Percentiles rank a stretch among this genome's conserved stretches.
Evolutionary conservation across 352 stramenopile genomes (phyloP).

Genomic region (Globisporangium alternatum): DNA sequence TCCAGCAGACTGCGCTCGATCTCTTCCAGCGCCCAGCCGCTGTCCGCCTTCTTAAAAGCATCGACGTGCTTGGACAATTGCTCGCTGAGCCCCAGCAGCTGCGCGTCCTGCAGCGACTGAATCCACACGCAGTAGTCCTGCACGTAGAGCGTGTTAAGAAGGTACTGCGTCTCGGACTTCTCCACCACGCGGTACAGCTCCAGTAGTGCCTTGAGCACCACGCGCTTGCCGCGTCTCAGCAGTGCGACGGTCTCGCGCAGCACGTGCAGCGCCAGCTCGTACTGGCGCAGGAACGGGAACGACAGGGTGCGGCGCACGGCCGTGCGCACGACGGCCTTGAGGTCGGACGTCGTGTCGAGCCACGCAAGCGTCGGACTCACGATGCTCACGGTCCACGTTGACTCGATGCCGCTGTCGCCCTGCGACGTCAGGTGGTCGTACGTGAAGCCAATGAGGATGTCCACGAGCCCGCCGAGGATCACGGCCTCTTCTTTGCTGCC

Average conservation of each 20-base stretch:
- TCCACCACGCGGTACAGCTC: conserved; percentile 91
- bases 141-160: conserved; percentile 95
- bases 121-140: conserved; percentile 92
- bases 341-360: conserved; percentile 82
- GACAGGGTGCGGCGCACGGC: conserved; percentile 90
- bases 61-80: conserved; percentile 28
- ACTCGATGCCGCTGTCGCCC: conserved; percentile 95
- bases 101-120: conserved; percentile 57
- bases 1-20: conserved; percentile 63
- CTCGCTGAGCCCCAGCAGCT: conserved; percentile 33
- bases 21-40: conserved; percentile 72
- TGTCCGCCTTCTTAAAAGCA: conserved; percentile 65
- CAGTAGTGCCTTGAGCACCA: conserved; percentile 89
- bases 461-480: conserved; percentile 85
- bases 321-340: conserved; percentile 60
- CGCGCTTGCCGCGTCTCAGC: conserved; percentile 82
- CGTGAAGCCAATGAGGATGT: conserved; percentile 94
- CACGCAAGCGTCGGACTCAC: conserved; percentile 93
- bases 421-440: conserved; percentile 96
- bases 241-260: conserved; percentile 85
- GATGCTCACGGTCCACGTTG: conserved; percentile 95
- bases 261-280: conserved; percentile 75
- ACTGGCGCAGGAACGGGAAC: conserved; percentile 96
- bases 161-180: conserved; percentile 95
- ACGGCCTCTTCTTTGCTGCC: conserved; percentile 52